These are phyloP conservation scores for Alliaria petiolata DNA, from an alignment of 345 rosid species.

Conservation along the genomic window DNA sequence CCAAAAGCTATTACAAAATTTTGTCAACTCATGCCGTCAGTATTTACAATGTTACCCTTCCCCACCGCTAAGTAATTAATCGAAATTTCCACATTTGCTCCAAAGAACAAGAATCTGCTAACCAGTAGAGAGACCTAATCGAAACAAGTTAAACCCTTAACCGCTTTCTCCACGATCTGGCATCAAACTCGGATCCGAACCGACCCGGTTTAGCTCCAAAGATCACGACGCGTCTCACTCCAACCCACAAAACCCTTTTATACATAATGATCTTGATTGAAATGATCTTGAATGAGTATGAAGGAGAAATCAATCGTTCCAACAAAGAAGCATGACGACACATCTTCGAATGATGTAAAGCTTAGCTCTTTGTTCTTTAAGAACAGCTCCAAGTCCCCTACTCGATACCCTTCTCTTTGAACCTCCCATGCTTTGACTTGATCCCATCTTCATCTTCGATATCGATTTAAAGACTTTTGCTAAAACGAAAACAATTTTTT, in stretches of 20 bases:
- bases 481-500: neutral
- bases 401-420: slow-evolving; percentile 77
- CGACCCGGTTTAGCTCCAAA: slow-evolving; percentile 14
- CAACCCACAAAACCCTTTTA: slow-evolving; percentile 11
- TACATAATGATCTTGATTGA: slow-evolving; percentile 14
- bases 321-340: slow-evolving; percentile 82
- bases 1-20: slow-evolving; percentile 28
- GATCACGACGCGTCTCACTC: slow-evolving; percentile 1
- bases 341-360: slow-evolving; percentile 91
- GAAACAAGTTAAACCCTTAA: slow-evolving; percentile 5
- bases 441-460: slow-evolving; percentile 56
- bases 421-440: slow-evolving; percentile 43
- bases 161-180: neutral
- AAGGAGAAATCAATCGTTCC: slow-evolving; percentile 56
- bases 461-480: neutral
- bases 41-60: slow-evolving; percentile 29
- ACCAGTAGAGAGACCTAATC: slow-evolving; percentile 4
- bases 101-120: slow-evolving; percentile 14
- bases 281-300: neutral
- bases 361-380: slow-evolving; percentile 81
- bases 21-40: slow-evolving; percentile 14
- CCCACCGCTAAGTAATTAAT: neutral
- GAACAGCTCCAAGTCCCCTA: slow-evolving; percentile 66
- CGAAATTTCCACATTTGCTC: neutral
- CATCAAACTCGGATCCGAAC: neutral